Evolutionary conservation across 495 filamentous ascomycete species (phyloP), one percentile per base, ranked within the genome.

Genomic region (Lasiosphaeria ovina): DNA sequence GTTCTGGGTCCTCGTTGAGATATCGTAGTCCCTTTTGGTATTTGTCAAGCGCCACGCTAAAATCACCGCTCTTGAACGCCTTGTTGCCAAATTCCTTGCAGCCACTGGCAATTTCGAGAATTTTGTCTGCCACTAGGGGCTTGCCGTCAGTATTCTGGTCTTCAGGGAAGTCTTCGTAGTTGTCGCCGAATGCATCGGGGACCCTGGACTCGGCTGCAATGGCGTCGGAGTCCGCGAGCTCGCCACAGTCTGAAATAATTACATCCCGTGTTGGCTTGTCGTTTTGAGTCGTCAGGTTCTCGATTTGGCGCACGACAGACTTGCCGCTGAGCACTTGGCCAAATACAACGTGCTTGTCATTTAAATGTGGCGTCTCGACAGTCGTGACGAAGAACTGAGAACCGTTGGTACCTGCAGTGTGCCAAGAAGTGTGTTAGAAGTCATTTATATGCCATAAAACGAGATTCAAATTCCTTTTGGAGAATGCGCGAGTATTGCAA

Each of bases 371-470:
- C 2, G 94, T 99, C 8, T 84, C 80, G 50, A 96, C 90, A 31
- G 95, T 98, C 38, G 94, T 99, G 60, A 98, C 77, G 81, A 99
- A 99, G 85, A 99, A 99, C 73, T 99, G 94, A 48, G 88, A 92
- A 62, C 94, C 94, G 72, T 99, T 99, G 76, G 94, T 98, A 58
- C 82, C 87, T 85, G 50, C 16, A 62, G 42, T 12, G 32, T 6
- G 14, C 34, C 34, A 24, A 11, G 4, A 45, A 10, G 12, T 35
- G n/a, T 17, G 62, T 69, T 49, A 73, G 65, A 59, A 42, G 24
- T 24, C 24, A 24, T 24, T 24, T 24, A 24, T 24, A 1, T 24
- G 24, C 24, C 24, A 24, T 24, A 24, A 24, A 24, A 24, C 24
- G 24, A 24, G 24, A 24, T 24, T 36, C 52, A 32, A n/a, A 8